These are phyloP conservation scores for sorghum (Sorghum bicolor) DNA, from an alignment of 176 grass and related monocot genomes.

Conservation along the genomic window DNA sequence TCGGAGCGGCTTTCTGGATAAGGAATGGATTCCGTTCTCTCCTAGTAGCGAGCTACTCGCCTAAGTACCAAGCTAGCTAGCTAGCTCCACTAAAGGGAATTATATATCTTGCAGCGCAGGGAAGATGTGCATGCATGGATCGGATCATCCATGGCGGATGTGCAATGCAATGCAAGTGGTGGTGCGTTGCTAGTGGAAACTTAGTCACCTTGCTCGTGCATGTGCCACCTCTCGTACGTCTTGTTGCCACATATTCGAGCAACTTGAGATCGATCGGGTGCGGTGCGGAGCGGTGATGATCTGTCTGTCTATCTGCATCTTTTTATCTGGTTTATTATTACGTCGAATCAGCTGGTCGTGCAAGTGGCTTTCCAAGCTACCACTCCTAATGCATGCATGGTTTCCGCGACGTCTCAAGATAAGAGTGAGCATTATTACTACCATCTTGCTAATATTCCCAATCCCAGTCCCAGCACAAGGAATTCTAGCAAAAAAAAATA, in stretches of 20 bases:
- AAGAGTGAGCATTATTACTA: background rate
- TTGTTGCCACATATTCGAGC: slow-evolving; percentile 26
- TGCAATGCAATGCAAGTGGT: background rate
- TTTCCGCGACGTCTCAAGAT: background rate
- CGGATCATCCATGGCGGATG: background rate
- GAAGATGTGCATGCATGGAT: background rate
- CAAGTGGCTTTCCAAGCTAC: background rate
- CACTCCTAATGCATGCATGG: background rate
- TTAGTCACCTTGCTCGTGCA: background rate
- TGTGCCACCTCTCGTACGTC: background rate
- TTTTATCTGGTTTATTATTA: slow-evolving; percentile 14
- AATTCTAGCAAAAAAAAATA: background rate
- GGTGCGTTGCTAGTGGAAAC: background rate
- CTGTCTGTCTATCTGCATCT: slow-evolving; percentile 6
- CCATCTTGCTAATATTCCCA: background rate
- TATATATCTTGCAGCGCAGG: background rate
- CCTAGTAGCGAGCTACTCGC: background rate
- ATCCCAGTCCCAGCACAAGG: background rate
- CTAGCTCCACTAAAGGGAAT: background rate
- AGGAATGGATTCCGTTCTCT: slow-evolving; percentile 36
- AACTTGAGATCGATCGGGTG: background rate
- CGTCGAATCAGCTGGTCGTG: background rate
- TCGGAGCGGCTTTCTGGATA: slow-evolving; percentile 5
- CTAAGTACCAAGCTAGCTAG: background rate
- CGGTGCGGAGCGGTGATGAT: background rate